Conservation (phyloP, 345 rosid genomes). For the Citrus maxima region DNA sequence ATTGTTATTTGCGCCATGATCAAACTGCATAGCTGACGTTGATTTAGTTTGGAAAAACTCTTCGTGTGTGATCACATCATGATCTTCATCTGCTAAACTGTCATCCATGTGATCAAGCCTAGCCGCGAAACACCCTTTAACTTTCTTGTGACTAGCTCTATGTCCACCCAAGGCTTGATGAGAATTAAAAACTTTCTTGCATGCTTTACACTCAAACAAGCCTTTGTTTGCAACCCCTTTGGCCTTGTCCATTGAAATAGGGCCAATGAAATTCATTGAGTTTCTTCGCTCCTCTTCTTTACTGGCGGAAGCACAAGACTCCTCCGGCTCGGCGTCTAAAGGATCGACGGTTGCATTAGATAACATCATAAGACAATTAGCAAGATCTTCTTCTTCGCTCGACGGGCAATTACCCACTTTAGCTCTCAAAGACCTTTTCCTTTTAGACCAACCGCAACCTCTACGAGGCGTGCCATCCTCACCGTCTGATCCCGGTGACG, state of each 20-base stretch:
- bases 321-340: constrained; percentile 46
- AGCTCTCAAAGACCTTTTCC: constrained; percentile 62
- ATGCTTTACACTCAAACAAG: constrained; percentile 88
- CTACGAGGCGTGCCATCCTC: constrained; percentile 32
- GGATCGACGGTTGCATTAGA: constrained; percentile 71
- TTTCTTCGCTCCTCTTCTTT: constrained; percentile 56
- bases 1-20: constrained; percentile 25
- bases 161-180: constrained; percentile 99
- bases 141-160: constrained; percentile 99
- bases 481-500: constrained; percentile 40
- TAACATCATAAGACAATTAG: constrained; percentile 86
- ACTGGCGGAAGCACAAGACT: constrained; percentile 68
- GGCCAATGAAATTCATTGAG: constrained; percentile 35
- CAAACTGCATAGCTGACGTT: constrained; percentile 27
- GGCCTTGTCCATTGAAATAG: constrained; percentile 39
- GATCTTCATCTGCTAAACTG: constrained; percentile 36
- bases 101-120: constrained; percentile 43
- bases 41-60: constrained; percentile 44
- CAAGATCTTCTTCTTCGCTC: constrained; percentile 93
- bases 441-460: constrained; percentile 53
- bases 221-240: constrained; percentile 45
- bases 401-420: constrained; percentile 50
- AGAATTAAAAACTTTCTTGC: constrained; percentile 95
- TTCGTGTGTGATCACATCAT: constrained; percentile 43
- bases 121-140: constrained; percentile 95